phyloP scores from a whole-genome alignment of 371 early-diverging fungal species.

The Rhizopus sp. region DNA sequence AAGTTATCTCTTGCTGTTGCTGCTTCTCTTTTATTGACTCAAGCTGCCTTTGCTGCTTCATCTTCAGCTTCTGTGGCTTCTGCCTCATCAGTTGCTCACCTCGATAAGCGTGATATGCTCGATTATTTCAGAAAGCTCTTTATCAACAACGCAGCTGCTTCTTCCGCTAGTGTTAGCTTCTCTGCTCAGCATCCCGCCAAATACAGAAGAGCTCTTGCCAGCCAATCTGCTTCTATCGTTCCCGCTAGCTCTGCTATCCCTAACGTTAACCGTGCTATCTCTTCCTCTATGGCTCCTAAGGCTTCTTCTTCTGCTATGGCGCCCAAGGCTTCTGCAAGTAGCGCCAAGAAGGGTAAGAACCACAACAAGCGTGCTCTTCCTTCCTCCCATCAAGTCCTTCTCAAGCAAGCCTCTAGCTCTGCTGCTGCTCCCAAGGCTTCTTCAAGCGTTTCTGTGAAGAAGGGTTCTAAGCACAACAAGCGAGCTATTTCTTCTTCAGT shows the following conservation, averaged over 20 bases:
- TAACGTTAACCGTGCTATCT: no score
- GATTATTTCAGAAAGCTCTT: constrained; percentile 10
- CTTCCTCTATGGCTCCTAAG: constrained; percentile 2
- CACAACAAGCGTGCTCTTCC: no score
- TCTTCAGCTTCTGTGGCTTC: neutral
- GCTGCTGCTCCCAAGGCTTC: neutral
- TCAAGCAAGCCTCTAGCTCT: neutral
- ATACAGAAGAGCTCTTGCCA: constrained; percentile 1
- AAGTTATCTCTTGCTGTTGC: constrained; percentile 14
- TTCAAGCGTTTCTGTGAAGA: neutral
- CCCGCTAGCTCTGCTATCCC: no score
- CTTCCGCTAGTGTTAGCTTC: neutral
- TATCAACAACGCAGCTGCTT: neutral
- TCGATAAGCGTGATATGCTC: constrained; percentile 15
- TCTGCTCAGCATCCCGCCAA: constrained; percentile 4
- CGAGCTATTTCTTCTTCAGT: constrained; percentile 1
- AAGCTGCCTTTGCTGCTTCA: neutral
- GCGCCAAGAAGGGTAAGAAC: no score
- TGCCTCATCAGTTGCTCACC: neutral
- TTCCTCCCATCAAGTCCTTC: neutral
- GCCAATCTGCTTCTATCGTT: neutral
- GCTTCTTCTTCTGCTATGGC: neutral
- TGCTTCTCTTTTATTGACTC: constrained; percentile 9
- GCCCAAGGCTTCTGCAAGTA: constrained; percentile 1
- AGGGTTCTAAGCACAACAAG: no score